Percentiles rank a stretch among this genome's conserved stretches.
These are phyloP conservation scores for Dittrichia graveolens DNA, from an alignment of 129 eudicot genomes.

Conservation along the genomic window DNA sequence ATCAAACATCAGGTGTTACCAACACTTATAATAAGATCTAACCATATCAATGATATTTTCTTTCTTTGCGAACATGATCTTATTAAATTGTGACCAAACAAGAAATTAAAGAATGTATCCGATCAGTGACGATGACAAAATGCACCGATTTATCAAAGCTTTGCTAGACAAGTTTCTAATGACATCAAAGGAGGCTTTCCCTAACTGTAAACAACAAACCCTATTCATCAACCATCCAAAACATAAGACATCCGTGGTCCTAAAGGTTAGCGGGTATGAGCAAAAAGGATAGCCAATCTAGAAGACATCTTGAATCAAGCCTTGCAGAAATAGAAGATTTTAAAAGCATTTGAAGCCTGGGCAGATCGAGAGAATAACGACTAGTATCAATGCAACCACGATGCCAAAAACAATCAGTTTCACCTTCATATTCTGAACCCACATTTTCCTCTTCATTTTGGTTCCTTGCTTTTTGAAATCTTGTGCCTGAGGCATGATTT, in stretches of 20 bases:
- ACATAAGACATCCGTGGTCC: conserved; percentile 14
- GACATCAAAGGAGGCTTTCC: conserved; percentile 13
- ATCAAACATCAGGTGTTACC: neutral
- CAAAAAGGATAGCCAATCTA: conserved; percentile 23
- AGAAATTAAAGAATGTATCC: conserved; percentile 24
- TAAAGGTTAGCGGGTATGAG: conserved; percentile 5
- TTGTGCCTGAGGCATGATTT: conserved; percentile 30
- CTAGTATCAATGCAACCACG: conserved; percentile 29
- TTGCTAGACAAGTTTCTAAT: conserved; percentile 24
- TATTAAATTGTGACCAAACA: conserved; percentile 21
- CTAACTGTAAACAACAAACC: conserved; percentile 19
- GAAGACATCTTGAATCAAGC: neutral
- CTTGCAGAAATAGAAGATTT: neutral
- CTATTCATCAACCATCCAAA: conserved; percentile 26
- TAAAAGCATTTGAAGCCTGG: conserved; percentile 39
- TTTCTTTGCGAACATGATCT: conserved; percentile 11
- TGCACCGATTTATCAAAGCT: conserved; percentile 35
- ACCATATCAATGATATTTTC: neutral
- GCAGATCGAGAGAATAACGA: conserved; percentile 40
- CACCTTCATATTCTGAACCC: conserved; percentile 60
- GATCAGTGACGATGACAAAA: conserved; percentile 29
- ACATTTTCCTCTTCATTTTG: conserved; percentile 50
- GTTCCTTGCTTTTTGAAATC: conserved; percentile 50
- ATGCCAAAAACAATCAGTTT: conserved; percentile 46
- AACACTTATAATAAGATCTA: neutral